Conservation (phyloP, 371 early-diverging fungal species). For the Mitosporidium daphniae region DNA sequence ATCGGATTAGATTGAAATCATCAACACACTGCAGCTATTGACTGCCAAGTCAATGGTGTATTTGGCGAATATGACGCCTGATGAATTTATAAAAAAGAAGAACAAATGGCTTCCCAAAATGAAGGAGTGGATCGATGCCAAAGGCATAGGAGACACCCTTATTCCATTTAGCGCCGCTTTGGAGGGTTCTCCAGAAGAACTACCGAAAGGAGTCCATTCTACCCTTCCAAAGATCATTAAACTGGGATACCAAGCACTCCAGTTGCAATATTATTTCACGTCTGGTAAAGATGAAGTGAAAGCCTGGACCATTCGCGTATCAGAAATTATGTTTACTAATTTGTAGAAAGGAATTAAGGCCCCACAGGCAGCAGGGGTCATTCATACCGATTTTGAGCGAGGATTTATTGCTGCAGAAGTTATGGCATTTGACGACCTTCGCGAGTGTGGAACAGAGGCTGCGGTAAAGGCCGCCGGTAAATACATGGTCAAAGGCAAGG, state of each 20-base stretch:
- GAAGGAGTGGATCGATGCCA: constrained; percentile 4
- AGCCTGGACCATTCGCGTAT: constrained; percentile 7
- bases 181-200: constrained; percentile 16
- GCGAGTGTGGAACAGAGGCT: constrained; percentile 31
- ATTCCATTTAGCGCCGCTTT: constrained; percentile 27
- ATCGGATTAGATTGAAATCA: constrained; percentile 28
- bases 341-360: constrained; percentile 39
- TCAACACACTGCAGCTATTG: constrained; percentile 52
- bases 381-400: constrained; percentile 73
- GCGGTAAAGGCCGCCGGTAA: constrained; percentile 77
- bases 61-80: constrained; percentile 59
- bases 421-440: constrained; percentile 42
- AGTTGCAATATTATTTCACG: constrained; percentile 82
- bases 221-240: constrained; percentile 54
- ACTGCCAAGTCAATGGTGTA: constrained; percentile 92
- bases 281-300: constrained; percentile 44
- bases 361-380: constrained; percentile 78
- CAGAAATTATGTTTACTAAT: not conserved
- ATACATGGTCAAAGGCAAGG: constrained; percentile 65
- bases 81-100: constrained; percentile 49
- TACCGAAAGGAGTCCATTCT: constrained; percentile 21
- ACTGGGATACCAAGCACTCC: constrained; percentile 49
- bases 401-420: constrained; percentile 94
- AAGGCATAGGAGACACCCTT: constrained; percentile 2
- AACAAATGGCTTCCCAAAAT: constrained; percentile 25